A percentile compares a stretch with the other conserved stretches of the same genome.
Evolutionary conservation across 495 filamentous ascomycete genomes (phyloP).

Genomic region (Talaromyces ruber): DNA sequence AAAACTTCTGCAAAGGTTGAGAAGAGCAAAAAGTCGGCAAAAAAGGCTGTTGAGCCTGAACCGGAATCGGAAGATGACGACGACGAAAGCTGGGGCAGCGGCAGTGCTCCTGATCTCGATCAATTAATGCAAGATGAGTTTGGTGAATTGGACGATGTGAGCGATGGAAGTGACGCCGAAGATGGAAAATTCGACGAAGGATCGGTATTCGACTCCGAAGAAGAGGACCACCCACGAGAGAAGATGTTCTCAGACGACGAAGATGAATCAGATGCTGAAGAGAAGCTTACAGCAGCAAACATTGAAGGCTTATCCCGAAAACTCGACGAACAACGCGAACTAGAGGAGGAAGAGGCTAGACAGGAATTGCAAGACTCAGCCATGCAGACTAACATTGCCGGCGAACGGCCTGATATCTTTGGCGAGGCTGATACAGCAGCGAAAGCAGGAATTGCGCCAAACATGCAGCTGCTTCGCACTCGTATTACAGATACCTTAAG

Average conservation of each 20-base stretch:
- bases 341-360: slow-evolving; percentile 62
- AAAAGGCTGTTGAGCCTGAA: slow-evolving; percentile 24
- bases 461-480: slow-evolving; percentile 80
- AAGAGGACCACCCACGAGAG: slow-evolving; percentile 44
- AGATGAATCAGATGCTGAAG: slow-evolving; percentile 79
- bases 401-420: slow-evolving; percentile 67
- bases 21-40: slow-evolving; percentile 18
- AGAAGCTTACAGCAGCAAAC: slow-evolving; percentile 90
- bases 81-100: slow-evolving; percentile 27
- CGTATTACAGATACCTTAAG: slow-evolving; percentile 91
- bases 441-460: slow-evolving; percentile 63
- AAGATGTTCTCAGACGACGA: slow-evolving; percentile 94
- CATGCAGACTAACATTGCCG: slow-evolving; percentile 89
- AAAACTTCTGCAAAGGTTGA: slow-evolving; percentile 20
- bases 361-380: slow-evolving; percentile 70
- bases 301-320: slow-evolving; percentile 84
- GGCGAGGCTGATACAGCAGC: slow-evolving; percentile 43
- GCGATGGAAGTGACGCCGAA: slow-evolving; percentile 46
- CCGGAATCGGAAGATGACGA: slow-evolving; percentile 28
- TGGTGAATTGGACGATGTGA: slow-evolving; percentile 43
- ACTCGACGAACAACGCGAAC: slow-evolving; percentile 60
- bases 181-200: slow-evolving; percentile 49
- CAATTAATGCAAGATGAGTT: slow-evolving; percentile 41
- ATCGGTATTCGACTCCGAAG: slow-evolving; percentile 69
- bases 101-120: slow-evolving; percentile 15